Conservation (phyloP, 768 basidiomycete genomes). For the Mycena venus region DNA sequence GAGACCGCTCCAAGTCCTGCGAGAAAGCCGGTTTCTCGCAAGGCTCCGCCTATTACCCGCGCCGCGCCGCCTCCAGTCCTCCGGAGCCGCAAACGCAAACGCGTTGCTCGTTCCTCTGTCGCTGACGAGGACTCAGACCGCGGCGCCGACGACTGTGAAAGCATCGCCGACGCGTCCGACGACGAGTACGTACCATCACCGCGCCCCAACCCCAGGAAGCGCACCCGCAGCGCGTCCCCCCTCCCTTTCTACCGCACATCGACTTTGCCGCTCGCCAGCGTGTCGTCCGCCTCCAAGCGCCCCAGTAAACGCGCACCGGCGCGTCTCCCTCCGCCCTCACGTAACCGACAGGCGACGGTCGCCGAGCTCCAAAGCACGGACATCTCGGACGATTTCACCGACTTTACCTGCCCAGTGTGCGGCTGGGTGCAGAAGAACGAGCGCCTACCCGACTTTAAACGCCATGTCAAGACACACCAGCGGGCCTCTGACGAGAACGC, state of each 20-base stretch:
- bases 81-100: neutral
- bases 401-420: constrained; percentile 62
- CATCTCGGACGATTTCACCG: constrained; percentile 33
- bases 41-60: neutral
- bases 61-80: constrained; percentile 1
- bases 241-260: constrained; percentile 14
- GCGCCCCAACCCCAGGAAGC: constrained; percentile 47
- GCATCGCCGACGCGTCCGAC: constrained; percentile 50
- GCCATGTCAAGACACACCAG: constrained; percentile 70
- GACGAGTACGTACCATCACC: constrained; percentile 54
- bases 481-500: constrained; percentile 57
- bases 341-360: constrained; percentile 58
- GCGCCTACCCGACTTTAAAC: constrained; percentile 70
- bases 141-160: constrained; percentile 51
- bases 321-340: constrained; percentile 54
- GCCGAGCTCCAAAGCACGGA: constrained; percentile 41
- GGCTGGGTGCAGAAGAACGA: constrained; percentile 61
- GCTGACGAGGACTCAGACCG: constrained; percentile 36
- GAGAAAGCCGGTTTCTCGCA: constrained; percentile 1
- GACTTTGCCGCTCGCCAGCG: constrained; percentile 1
- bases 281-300: constrained; percentile 3
- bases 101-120: neutral
- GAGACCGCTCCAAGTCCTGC: neutral
- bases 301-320: constrained; percentile 42
- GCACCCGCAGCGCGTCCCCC: constrained; percentile 32